These are phyloP conservation scores for Primulina tabacum DNA, from an alignment of 257 asterid genomes.

Conservation along the genomic window DNA sequence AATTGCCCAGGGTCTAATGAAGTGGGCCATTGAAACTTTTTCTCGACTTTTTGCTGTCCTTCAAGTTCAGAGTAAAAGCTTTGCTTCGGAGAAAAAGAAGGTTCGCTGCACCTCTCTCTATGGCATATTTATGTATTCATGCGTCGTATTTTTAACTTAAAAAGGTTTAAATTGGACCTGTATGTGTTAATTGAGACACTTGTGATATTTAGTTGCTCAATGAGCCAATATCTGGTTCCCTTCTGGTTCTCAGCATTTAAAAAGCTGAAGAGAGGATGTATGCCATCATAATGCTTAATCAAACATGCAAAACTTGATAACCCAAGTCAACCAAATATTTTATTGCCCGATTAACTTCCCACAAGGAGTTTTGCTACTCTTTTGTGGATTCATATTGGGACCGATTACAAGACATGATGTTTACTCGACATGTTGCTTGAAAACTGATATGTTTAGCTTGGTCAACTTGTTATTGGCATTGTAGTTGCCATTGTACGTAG, in stretches of 20 bases:
- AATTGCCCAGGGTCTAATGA: constrained; percentile 63
- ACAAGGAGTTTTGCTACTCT: constrained; percentile 1
- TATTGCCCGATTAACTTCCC: not conserved
- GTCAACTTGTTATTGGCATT: constrained; percentile 1
- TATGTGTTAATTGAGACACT: not conserved
- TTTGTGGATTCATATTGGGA: constrained; percentile 1
- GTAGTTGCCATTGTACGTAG: constrained; percentile 5
- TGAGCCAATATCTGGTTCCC: constrained; percentile 12
- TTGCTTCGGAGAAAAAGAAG: constrained; percentile 46
- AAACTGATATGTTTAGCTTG: constrained; percentile 1
- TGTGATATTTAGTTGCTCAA: constrained; percentile 4
- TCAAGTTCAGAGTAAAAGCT: constrained; percentile 71
- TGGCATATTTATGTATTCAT: constrained; percentile 15
- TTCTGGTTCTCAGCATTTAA: constrained; percentile 7
- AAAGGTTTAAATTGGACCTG: constrained; percentile 16
- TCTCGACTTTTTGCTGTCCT: constrained; percentile 72
- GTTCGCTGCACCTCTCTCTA: constrained; percentile 34
- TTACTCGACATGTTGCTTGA: not conserved
- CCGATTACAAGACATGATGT: not conserved
- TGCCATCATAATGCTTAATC: not conserved
- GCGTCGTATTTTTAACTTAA: not conserved
- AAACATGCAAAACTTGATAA: not conserved
- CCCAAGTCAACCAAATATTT: not conserved
- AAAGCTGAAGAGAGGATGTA: not conserved
- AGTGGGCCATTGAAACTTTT: constrained; percentile 68